Base-by-base conservation (phyloP, 2,329 filamentous ascomycete species). In the Calonectria hawksworthii region DNA sequence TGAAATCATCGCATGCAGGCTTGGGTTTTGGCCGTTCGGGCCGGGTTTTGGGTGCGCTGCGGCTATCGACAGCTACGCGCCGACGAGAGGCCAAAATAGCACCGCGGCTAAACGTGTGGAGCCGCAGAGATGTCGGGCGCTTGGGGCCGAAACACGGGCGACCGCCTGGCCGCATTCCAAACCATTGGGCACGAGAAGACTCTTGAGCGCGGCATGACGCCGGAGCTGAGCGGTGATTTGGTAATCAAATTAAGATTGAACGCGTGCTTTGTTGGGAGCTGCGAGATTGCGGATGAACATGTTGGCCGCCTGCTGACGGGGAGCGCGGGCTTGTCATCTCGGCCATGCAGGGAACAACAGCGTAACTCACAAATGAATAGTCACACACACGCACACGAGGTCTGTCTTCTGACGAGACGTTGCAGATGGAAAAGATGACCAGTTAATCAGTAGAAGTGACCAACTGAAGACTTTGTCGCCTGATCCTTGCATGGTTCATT, bases 81-180 rank as follows among this genome's bases (percentile, higher is more conserved):
- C n/a, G 44, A 11, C 44, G 28, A 11, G 36, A 28, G 21, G 76
- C 51, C n/a, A 75, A 78, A 80, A 80, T 80, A 80, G 76, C 36
- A 78, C 65, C 75, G 79, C 79, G 77, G 65, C 74, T 79, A 79
- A 68, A 51, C 21, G 3, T 41, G 18, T 23, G 61, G 38, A 38
- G 61, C 23, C 38, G n/a, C 26, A 56, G 61, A 38, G 38, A 41
- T 28, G n/a, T 11, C 61, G 68, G 68, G 61, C 68, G 68, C 68
- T 74, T 69, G 66, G 18, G 59, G 72, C 30, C 71, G 71, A 73
- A 64, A 69, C 65, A 69, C 32, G 38, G 56, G 66, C 59, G 59
- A 56, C 71, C 65, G 23, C 30, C 59, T 21, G 71, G 71, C 32
- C 67, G 38, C 51, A 61, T 47, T 16, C 26, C 44, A 52, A 52